These are phyloP conservation scores for Lactuca saligna DNA, from an alignment of 129 eudicot genomes.

Conservation along the genomic window DNA sequence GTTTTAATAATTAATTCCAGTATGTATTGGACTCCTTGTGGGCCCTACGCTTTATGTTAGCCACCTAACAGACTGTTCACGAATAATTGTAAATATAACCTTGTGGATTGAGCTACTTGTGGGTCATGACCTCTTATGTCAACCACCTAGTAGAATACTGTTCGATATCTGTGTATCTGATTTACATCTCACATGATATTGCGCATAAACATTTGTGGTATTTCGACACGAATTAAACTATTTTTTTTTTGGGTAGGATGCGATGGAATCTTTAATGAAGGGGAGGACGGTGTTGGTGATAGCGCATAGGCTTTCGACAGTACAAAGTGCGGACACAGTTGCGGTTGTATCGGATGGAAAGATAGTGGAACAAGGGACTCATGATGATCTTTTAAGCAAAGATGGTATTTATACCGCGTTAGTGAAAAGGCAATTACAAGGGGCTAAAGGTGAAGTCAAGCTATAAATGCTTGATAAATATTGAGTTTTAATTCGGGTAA, in stretches of 20 bases:
- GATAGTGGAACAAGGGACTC: constrained; percentile 68
- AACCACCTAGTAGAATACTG: too few species aligned
- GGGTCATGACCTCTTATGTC: too few species aligned
- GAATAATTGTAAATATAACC: too few species aligned
- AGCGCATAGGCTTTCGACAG: constrained; percentile 74
- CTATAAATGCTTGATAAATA: constrained; percentile 20
- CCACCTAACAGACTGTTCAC: too few species aligned
- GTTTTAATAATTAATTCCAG: too few species aligned
- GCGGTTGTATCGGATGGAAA: constrained; percentile 71
- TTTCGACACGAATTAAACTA: too few species aligned
- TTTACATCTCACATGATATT: too few species aligned
- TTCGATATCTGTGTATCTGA: too few species aligned
- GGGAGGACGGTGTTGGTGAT: constrained; percentile 73
- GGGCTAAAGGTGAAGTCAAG: constrained; percentile 42
- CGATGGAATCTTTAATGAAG: constrained; percentile 68
- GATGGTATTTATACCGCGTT: constrained; percentile 63
- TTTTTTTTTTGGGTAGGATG: constrained; percentile 40
- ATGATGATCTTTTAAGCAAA: constrained; percentile 52
- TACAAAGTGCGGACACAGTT: constrained; percentile 60
- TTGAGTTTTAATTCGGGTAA: not conserved
- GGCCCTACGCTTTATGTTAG: too few species aligned
- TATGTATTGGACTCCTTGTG: too few species aligned
- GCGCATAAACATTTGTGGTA: too few species aligned
- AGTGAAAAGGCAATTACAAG: constrained; percentile 62
- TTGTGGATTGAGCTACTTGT: too few species aligned